Evolutionary conservation across 768 basidiomycete genomes (phyloP), one percentile per base, ranked within the genome.

Genomic region (Auriscalpium microsporum): DNA sequence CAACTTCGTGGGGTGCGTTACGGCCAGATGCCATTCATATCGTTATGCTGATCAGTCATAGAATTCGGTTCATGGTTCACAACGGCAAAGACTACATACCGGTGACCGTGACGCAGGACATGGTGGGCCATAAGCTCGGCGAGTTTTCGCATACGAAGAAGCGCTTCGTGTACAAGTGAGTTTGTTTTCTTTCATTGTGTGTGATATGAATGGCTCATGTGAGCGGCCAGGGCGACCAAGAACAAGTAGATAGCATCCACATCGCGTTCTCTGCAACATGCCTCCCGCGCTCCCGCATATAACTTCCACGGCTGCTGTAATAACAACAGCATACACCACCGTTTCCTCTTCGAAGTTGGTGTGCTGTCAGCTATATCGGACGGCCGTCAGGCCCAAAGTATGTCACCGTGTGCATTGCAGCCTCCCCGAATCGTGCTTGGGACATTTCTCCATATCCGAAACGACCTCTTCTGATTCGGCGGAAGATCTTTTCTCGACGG

Each of bases 81-180:
- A 97, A 97, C 62, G 95, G 95, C 37, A 91, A 86, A 71, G 82
- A 90, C 63, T 95, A 92, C 68, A 56, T 86, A 5, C 94, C 94
- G 0, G 86, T 99, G 42, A 71, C 78, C 45, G 78, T 99, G 60
- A 93, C 90, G 4, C 91, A 94, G 68, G 95, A 97, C 69, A 98
- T 98, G 95, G 92, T 99, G 1, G 95, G 95, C 0, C 94, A 99
- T 69, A 99, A 99, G 69, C 71, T 98, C 52, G 95, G 95, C 52
- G 94, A 97, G 75, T 97, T 98, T 69, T 75, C 92, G 42, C 81
- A 85, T 62, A 97, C 94, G 37, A 85, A 87, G 73, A 94, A 92
- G 70, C 81, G 80, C 53, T 94, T 94, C 69, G 80, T 75, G 35
- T 93, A 84, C 74, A 88, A 82, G 93, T 93, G 67, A 67, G 90